Evolutionary conservation across 306 rosid species (phyloP).

Genomic region (Cyamopsis tetragonoloba): DNA sequence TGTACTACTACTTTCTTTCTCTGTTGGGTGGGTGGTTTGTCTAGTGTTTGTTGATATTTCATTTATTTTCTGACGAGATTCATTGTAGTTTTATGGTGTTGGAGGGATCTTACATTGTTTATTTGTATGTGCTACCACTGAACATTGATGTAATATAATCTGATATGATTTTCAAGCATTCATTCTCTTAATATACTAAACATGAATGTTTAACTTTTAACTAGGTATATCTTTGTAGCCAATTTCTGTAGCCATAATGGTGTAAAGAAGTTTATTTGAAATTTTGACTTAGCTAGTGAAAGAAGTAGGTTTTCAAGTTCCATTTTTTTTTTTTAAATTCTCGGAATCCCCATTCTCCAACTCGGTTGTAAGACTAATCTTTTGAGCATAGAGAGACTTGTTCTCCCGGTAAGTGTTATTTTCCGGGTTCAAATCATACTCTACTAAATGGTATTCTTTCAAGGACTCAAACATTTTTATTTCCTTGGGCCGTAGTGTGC

Average conservation of each 20-base stretch:
- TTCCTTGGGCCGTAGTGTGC: too few species aligned
- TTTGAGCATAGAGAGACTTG: too few species aligned
- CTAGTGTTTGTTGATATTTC: constrained; percentile 15
- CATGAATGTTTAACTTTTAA: background rate
- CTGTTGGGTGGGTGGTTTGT: background rate
- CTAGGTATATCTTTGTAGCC: background rate
- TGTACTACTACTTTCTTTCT: constrained; percentile 10
- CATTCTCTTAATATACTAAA: constrained; percentile 1
- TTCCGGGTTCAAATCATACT: too few species aligned
- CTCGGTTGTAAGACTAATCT: too few species aligned
- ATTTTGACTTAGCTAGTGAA: too few species aligned
- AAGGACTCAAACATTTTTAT: too few species aligned
- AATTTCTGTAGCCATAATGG: background rate
- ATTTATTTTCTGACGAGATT: background rate
- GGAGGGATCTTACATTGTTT: constrained; percentile 16
- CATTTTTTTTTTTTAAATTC: too few species aligned
- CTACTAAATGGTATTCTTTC: too few species aligned
- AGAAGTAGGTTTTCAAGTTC: too few species aligned
- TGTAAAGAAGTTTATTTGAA: too few species aligned
- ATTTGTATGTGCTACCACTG: constrained; percentile 15
- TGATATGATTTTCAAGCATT: constrained; percentile 8
- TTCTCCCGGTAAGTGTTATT: too few species aligned
- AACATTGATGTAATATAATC: constrained; percentile 24
- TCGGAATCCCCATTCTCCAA: too few species aligned
- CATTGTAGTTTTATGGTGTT: constrained; percentile 17